Percentiles rank a stretch among this genome's conserved stretches.
Conservation (phyloP, 1,284 basidiomycete genomes). For the Termitomyces sp. region DNA sequence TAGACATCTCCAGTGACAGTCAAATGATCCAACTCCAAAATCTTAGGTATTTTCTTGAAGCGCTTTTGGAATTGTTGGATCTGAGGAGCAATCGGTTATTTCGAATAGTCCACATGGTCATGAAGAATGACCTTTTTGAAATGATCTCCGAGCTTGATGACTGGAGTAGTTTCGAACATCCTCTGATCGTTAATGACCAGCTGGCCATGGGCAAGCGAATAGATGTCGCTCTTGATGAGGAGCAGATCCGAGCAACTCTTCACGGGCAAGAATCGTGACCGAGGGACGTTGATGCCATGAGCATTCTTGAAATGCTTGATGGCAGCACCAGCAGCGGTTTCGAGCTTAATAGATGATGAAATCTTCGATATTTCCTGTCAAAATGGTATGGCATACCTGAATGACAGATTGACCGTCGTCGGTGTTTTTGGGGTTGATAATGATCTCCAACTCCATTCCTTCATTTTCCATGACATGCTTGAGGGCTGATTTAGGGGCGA, state of each 20-base stretch:
- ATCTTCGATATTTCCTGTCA: constrained; percentile 1
- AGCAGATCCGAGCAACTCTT: constrained; percentile 90
- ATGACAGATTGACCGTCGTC: constrained; percentile 89
- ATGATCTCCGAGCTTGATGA: constrained; percentile 95
- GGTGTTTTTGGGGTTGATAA: constrained; percentile 91
- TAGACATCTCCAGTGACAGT: constrained; percentile 96
- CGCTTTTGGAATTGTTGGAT: constrained; percentile 97
- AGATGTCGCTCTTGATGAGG: constrained; percentile 96
- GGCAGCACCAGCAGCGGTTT: constrained; percentile 96
- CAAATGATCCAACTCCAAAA: constrained; percentile 92
- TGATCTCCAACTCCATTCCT: constrained; percentile 88
- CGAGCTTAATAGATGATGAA: constrained; percentile 60
- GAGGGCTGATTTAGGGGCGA: constrained; percentile 57
- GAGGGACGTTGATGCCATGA: constrained; percentile 97
- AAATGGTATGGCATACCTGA: constrained; percentile 34
- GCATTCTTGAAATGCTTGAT: constrained; percentile 97
- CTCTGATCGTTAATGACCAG: constrained; percentile 86
- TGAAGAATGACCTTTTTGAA: constrained; percentile 64
- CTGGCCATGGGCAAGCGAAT: constrained; percentile 92
- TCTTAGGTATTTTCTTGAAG: constrained; percentile 95
- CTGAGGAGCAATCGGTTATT: constrained; percentile 39
- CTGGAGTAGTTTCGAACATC: constrained; percentile 94
- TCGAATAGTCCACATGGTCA: not conserved
- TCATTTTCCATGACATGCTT: constrained; percentile 94
- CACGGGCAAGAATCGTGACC: constrained; percentile 95